Conservation (phyloP, 768 basidiomycete species). For the Daedaleopsis sinensis region DNA sequence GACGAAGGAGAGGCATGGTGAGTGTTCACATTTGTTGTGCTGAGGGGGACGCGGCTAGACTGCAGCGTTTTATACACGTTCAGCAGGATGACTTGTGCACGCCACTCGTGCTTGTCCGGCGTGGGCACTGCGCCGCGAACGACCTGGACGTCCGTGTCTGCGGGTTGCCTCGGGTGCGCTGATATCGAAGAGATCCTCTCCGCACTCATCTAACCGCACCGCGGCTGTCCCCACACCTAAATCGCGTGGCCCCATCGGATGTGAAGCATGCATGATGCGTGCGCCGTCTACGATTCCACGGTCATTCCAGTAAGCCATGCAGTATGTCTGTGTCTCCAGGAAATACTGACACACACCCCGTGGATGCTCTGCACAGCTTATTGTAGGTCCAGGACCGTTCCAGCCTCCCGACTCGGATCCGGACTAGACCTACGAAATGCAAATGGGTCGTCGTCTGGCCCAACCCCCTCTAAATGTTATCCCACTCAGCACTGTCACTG, state of each 20-base stretch:
- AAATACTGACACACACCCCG: no score
- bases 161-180: conserved; percentile 8
- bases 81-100: conserved; percentile 6
- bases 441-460: no score
- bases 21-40: conserved; percentile 5
- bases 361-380: no score
- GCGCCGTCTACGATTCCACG: not conserved
- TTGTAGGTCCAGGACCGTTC: no score
- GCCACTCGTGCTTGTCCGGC: conserved; percentile 10
- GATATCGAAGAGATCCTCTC: not conserved
- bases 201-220: not conserved
- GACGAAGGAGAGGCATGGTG: conserved; percentile 11
- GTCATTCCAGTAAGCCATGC: no score
- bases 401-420: no score
- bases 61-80: conserved; percentile 9
- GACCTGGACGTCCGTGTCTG: conserved; percentile 9
- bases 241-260: conserved; percentile 3
- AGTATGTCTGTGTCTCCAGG: no score
- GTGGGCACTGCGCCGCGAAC: conserved; percentile 16
- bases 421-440: no score
- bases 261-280: conserved; percentile 13
- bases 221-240: not conserved
- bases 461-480: no score
- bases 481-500: no score
- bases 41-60: not conserved